Evolutionary conservation across 768 basidiomycete species (phyloP).

Genomic region (Kwoniella sp.): DNA sequence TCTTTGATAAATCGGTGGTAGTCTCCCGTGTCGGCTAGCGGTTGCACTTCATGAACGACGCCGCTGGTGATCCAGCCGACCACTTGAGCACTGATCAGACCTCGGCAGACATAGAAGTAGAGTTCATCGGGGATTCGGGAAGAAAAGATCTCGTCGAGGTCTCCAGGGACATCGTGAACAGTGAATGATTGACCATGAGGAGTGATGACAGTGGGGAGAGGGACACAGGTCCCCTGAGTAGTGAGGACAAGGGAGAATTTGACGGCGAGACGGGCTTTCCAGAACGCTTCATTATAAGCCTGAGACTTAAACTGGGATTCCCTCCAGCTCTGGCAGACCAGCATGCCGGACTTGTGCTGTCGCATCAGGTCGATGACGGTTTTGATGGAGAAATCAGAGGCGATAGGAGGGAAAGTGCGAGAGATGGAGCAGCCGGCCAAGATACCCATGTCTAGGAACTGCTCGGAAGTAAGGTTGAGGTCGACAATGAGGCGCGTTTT

Average conservation of each 20-base stretch:
- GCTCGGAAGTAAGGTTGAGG: constrained; percentile 73
- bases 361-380: constrained; percentile 81
- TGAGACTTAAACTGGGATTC: constrained; percentile 67
- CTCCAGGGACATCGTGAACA: constrained; percentile 81
- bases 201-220: constrained; percentile 67
- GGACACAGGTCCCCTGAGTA: constrained; percentile 64
- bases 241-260: constrained; percentile 87
- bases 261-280: constrained; percentile 85
- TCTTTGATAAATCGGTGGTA: constrained; percentile 94
- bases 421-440: constrained; percentile 81
- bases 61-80: constrained; percentile 93
- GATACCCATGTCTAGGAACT: constrained; percentile 91
- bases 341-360: constrained; percentile 79
- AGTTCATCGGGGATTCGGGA: constrained; percentile 91
- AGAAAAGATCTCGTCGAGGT: constrained; percentile 93
- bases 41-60: constrained; percentile 74
- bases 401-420: constrained; percentile 59
- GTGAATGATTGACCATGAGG: constrained; percentile 69
- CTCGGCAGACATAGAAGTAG: constrained; percentile 93
- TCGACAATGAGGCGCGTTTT: constrained; percentile 73
- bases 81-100: constrained; percentile 82
- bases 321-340: constrained; percentile 47
- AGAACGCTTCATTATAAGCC: constrained; percentile 81
- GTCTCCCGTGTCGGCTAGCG: constrained; percentile 90
- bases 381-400: constrained; percentile 51